phyloP scores from a whole-genome alignment of 1,284 basidiomycete species.

The Ustilago hordei region DNA sequence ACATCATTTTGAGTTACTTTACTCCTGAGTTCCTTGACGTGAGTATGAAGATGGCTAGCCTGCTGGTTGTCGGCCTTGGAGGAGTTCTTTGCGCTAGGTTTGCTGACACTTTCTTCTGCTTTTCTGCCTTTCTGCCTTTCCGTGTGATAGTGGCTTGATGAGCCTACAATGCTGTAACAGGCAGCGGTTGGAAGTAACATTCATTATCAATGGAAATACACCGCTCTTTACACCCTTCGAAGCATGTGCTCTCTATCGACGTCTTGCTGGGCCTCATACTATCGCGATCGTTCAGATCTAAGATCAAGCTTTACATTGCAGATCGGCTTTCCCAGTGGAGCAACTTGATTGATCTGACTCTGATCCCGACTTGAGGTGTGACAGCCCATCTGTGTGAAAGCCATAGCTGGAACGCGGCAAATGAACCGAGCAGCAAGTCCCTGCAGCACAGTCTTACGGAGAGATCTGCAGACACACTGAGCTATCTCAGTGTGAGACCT shows the following conservation, averaged over 20 bases:
- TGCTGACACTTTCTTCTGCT: background rate
- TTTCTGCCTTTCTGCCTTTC: background rate
- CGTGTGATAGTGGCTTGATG: conserved; percentile 43
- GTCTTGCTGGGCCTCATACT: background rate
- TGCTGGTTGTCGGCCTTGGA: background rate
- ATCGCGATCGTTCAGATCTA: background rate
- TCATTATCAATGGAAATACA: background rate
- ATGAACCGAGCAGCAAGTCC: background rate
- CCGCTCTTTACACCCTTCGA: background rate
- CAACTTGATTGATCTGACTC: background rate
- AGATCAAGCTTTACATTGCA: background rate
- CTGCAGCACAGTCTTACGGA: background rate
- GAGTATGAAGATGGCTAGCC: conserved; percentile 14
- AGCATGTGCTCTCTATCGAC: background rate
- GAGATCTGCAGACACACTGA: no score
- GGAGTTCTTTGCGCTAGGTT: background rate
- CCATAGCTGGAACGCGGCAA: background rate
- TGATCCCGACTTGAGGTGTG: background rate
- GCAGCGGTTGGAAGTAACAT: no score
- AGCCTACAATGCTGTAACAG: conserved; percentile 31
- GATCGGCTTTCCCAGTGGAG: background rate
- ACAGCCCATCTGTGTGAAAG: background rate
- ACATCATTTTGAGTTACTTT: conserved; percentile 91
- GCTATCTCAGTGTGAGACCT: no score
- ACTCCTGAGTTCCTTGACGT: conserved; percentile 82